Conservation (phyloP, 345 rosid species). For the Citrus maxima region DNA sequence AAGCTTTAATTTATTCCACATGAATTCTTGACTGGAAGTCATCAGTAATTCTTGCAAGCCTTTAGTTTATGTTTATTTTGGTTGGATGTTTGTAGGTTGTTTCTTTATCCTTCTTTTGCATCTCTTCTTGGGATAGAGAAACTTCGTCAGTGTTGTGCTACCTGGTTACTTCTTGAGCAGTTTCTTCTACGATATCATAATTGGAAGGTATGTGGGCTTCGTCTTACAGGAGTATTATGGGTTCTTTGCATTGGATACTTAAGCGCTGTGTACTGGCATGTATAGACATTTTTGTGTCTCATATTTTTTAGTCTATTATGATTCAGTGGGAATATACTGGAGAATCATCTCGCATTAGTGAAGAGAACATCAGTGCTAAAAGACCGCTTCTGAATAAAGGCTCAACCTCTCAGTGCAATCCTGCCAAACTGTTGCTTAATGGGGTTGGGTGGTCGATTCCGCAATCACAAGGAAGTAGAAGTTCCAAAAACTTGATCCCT, state of each 20-base stretch:
- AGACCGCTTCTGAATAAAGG: slow-evolving; percentile 41
- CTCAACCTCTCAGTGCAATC: slow-evolving; percentile 57
- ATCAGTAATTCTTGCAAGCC: background rate
- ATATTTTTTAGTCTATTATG: slow-evolving; percentile 36
- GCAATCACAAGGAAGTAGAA: slow-evolving; percentile 62
- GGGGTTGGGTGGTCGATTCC: slow-evolving; percentile 84
- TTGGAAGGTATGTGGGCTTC: slow-evolving; percentile 71
- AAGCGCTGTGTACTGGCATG: slow-evolving; percentile 5
- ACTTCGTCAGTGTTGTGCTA: slow-evolving; percentile 88
- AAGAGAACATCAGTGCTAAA: slow-evolving; percentile 40
- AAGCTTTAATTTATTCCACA: slow-evolving; percentile 9
- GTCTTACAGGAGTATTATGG: slow-evolving; percentile 5
- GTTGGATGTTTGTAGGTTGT: slow-evolving; percentile 50
- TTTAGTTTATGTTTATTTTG: background rate
- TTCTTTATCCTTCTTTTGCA: slow-evolving; percentile 87
- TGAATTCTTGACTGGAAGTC: slow-evolving; percentile 4
- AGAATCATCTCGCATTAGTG: slow-evolving; percentile 57
- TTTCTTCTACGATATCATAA: slow-evolving; percentile 75
- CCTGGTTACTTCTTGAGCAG: slow-evolving; percentile 96
- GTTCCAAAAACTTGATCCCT: slow-evolving; percentile 55
- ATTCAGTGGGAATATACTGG: slow-evolving; percentile 90
- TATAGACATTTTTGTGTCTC: slow-evolving; percentile 6
- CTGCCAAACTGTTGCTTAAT: slow-evolving; percentile 71
- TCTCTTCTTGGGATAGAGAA: slow-evolving; percentile 92
- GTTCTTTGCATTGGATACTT: slow-evolving; percentile 13